These are phyloP conservation scores for Daucus carota DNA, from an alignment of 129 eudicot genomes.

Conservation along the genomic window DH1_v3.0 NC_030381.2:19608501-19609000, in stretches of 20 bases:
- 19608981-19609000: neutral
- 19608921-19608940: neutral
- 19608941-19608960: neutral
- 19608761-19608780: constrained; percentile 81
- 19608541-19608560: neutral
- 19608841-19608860: neutral
- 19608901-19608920: neutral
- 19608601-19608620: neutral
- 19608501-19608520: neutral
- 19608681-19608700: constrained; percentile 52
- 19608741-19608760: constrained; percentile 91
- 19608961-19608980: too few species aligned
- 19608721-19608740: constrained; percentile 54
- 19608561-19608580: neutral
- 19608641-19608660: constrained; percentile 80
- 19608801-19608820: constrained; percentile 64
- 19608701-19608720: constrained; percentile 78
- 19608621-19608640: constrained; percentile 6
- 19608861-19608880: too few species aligned
- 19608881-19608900: neutral
- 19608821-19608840: constrained; percentile 40
- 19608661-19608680: constrained; percentile 80
- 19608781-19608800: constrained; percentile 83
- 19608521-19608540: neutral
- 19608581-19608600: neutral